Evolutionary conservation across 495 filamentous ascomycete genomes (phyloP).

Genomic region (Talaromyces thailandensis): DNA sequence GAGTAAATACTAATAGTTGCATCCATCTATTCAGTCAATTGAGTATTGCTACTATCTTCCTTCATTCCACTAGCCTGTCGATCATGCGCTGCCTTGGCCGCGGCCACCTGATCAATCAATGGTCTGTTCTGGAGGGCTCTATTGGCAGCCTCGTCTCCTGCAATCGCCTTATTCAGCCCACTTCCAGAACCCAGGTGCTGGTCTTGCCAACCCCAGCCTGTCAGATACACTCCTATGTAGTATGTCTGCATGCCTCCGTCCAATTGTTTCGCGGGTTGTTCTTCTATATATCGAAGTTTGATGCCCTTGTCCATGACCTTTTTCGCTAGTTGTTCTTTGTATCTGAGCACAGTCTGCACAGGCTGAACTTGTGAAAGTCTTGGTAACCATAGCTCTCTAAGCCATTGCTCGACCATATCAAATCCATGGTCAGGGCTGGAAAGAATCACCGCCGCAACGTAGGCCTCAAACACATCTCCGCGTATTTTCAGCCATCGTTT

Average conservation of each 20-base stretch:
- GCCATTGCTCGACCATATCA: constrained; percentile 51
- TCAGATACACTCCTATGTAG: constrained; percentile 63
- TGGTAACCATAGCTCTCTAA: constrained; percentile 60
- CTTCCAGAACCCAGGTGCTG: constrained; percentile 57
- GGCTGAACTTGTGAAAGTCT: constrained; percentile 23
- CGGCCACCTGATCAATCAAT: constrained; percentile 45
- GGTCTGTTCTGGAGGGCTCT: constrained; percentile 53
- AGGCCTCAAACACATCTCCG: constrained; percentile 84
- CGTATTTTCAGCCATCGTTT: constrained; percentile 58
- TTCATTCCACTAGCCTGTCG: neutral
- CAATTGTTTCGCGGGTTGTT: constrained; percentile 40
- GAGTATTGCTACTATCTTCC: neutral
- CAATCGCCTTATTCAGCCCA: constrained; percentile 63
- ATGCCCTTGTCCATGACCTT: constrained; percentile 49
- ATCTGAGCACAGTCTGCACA: constrained; percentile 27
- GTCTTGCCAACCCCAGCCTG: constrained; percentile 62
- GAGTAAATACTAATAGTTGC: too few relatives aligned
- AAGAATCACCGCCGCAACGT: constrained; percentile 68
- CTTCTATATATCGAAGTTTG: constrained; percentile 57
- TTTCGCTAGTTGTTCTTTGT: constrained; percentile 48
- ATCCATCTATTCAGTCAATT: neutral
- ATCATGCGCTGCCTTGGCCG: constrained; percentile 37
- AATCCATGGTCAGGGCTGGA: constrained; percentile 53
- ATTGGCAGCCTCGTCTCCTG: constrained; percentile 60
- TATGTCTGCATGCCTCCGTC: constrained; percentile 49